Evolutionary conservation across 176 grass and related monocot species (phyloP), one percentile per base, ranked within the genome.

Genomic region (Juncus inflexus): DNA sequence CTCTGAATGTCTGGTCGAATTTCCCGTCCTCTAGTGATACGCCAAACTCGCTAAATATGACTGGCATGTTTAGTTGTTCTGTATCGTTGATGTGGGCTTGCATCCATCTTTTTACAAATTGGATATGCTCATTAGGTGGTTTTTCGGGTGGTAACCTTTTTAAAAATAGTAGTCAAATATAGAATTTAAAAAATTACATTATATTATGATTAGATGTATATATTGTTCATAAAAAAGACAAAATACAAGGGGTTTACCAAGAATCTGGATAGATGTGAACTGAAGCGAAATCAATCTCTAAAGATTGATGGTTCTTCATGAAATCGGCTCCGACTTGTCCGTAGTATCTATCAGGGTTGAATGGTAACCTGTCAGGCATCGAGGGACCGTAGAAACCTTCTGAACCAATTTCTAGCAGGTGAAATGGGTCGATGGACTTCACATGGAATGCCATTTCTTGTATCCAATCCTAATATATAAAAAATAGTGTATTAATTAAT

Each of bases 321-420:
- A 91, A 91, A 62, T 91, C 88, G 7, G 83, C 47, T 54, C 88
- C 88, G n/a, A 76, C 50, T 66, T 81, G 50, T 28, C 65, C 70
- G n/a, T n/a, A n/a, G n/a, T n/a, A n/a, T n/a, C n/a, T n/a, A 67
- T 84, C 84, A 3, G 88, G 88, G 12, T 91, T 91, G 14, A 74
- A 12, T 35, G 37, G 65, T 3, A 78, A 45, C 7, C 77, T 69
- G 1, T 54, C 40, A 57, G 77, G 60, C 16, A 83, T 81, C 9
- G 88, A 84, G 37, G 64, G 62, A 12, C 88, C 80, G 12, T 91
- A 91, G 77, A 91, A 91, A 9, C 83, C 87, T 65, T 91, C 88
- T 0, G 65, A 9, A 57, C 83, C 83, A 10, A 80, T 83, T n/a
- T 65, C 77, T 28, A 91, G 65, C 37, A 91, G 61, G 84, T 91